Conservation (phyloP, 306 rosid species). For the Rubus parviflorus region DNA sequence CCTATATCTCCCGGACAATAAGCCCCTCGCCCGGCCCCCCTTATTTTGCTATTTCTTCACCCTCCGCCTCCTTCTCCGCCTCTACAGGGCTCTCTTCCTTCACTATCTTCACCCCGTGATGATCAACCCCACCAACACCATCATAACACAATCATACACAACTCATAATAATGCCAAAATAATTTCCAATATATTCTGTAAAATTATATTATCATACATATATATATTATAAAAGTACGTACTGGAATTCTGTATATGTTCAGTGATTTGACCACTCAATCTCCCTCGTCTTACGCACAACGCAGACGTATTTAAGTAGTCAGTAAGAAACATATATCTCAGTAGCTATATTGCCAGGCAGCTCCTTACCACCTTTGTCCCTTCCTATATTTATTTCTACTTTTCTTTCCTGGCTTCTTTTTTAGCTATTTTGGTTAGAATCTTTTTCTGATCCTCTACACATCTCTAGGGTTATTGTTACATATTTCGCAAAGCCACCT, state of each 20-base stretch:
- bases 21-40: not conserved
- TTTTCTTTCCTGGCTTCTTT: conserved; percentile 38
- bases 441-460: conserved; percentile 38
- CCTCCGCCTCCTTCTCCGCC: conserved; percentile 37
- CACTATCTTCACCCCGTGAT: conserved; percentile 27
- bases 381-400: conserved; percentile 56
- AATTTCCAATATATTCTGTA: not conserved
- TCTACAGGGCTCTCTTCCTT: conserved; percentile 46
- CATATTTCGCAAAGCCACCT: conserved; percentile 22
- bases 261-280: conserved; percentile 91
- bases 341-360: conserved; percentile 49
- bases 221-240: not conserved
- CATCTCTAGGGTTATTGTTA: conserved; percentile 34
- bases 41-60: not conserved
- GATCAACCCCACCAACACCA: conserved; percentile 41
- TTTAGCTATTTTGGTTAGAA: conserved; percentile 57
- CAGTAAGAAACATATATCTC: conserved; percentile 50
- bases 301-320: conserved; percentile 58
- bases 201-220: not conserved
- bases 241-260: conserved; percentile 7
- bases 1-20: conserved; percentile 38
- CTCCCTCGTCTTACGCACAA: conserved; percentile 66
- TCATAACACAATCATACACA: conserved; percentile 42
- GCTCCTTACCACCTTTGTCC: conserved; percentile 83
- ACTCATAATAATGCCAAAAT: conserved; percentile 18